Percentiles rank a stretch among this genome's conserved stretches.
Evolutionary conservation across 2,329 filamentous ascomycete genomes (phyloP).

Genomic region (Aureobasidium sp.): DNA sequence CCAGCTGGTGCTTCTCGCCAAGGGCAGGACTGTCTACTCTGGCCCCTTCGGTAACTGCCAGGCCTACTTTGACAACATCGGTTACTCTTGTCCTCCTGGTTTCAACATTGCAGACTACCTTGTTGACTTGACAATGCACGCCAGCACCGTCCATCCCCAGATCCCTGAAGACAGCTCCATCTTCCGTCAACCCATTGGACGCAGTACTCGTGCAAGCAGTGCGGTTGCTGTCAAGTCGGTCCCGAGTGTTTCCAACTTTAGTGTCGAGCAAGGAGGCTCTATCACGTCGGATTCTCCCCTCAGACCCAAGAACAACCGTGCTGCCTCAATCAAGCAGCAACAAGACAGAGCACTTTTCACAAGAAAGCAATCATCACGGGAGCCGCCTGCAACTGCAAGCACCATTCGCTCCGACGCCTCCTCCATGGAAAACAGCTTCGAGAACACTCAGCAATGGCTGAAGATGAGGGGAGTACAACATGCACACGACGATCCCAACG

Average conservation of each 20-base stretch:
- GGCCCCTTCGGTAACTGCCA: constrained; percentile 85
- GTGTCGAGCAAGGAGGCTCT: constrained; percentile 49
- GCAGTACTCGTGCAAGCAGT: constrained; percentile 72
- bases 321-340: constrained; percentile 70
- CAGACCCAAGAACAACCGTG: constrained; percentile 60
- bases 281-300: constrained; percentile 47
- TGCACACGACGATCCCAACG: constrained; percentile 57
- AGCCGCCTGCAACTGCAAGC: constrained; percentile 36
- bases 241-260: constrained; percentile 69
- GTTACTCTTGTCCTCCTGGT: constrained; percentile 86
- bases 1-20: constrained; percentile 79
- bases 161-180: constrained; percentile 44
- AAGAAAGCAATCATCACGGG: constrained; percentile 54
- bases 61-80: constrained; percentile 81
- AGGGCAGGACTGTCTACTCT: constrained; percentile 85
- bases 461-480: constrained; percentile 47
- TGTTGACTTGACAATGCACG: constrained; percentile 96
- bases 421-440: constrained; percentile 39
- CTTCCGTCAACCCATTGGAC: constrained; percentile 49
- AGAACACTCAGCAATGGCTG: constrained; percentile 49
- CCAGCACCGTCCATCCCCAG: constrained; percentile 50
- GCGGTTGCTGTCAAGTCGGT: constrained; percentile 84
- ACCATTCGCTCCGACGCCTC: constrained; percentile 48
- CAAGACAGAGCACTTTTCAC: constrained; percentile 90
- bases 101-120: constrained; percentile 99